These are phyloP conservation scores for Russula lepida DNA, from an alignment of 768 basidiomycete species.

Conservation along the genomic window DNA sequence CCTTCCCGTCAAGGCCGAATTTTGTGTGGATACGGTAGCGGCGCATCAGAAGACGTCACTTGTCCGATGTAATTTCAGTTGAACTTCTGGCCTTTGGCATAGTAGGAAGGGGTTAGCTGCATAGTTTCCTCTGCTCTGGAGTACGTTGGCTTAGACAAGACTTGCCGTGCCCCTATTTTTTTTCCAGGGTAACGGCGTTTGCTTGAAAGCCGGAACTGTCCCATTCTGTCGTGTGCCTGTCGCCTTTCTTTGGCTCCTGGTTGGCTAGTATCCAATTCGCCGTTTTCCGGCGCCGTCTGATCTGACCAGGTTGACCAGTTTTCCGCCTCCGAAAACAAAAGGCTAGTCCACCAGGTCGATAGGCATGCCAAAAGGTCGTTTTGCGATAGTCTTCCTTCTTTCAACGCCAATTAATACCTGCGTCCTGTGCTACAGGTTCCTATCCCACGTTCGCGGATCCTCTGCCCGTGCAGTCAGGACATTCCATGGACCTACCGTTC, in stretches of 20 bases:
- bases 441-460: slow-evolving; percentile 9
- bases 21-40: background rate
- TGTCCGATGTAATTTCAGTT: background rate
- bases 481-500: background rate
- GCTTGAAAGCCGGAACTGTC: slow-evolving; percentile 2
- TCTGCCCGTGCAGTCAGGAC: background rate
- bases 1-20: background rate
- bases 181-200: slow-evolving; percentile 17
- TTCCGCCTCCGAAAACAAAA: slow-evolving; percentile 1
- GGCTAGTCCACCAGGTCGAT: background rate
- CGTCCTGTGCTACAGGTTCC: background rate
- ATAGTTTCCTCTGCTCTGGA: background rate
- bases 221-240: background rate
- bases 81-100: background rate
- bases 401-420: slow-evolving; percentile 11
- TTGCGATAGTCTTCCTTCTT: slow-evolving; percentile 11
- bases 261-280: background rate
- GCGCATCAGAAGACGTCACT: slow-evolving; percentile 3
- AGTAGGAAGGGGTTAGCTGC: background rate
- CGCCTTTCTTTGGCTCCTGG: background rate
- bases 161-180: background rate
- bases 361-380: background rate
- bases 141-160: background rate
- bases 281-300: slow-evolving; percentile 5
- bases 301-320: background rate